Evolutionary conservation across 257 asterid genomes (phyloP).

Genomic region (Ajuga chamaepitys): DNA sequence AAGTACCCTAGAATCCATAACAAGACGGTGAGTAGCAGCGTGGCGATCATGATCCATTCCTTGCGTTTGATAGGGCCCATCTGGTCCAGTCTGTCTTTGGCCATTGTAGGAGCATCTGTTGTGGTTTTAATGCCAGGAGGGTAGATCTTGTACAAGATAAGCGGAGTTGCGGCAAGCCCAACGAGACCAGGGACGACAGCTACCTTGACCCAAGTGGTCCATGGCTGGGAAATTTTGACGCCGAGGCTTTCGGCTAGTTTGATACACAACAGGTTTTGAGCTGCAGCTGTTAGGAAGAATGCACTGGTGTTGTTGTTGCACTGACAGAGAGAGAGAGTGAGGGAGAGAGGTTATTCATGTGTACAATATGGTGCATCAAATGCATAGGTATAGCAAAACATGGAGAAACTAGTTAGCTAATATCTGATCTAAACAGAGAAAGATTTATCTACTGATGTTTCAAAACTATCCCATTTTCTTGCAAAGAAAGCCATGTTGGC

Average conservation of each 20-base stretch:
- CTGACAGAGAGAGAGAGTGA: slow-evolving; percentile 28
- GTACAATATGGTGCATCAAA: background rate
- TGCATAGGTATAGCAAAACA: background rate
- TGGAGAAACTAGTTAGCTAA: background rate
- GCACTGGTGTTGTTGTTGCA: slow-evolving; percentile 61
- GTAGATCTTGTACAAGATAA: slow-evolving; percentile 43
- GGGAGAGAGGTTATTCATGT: background rate
- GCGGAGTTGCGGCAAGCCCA: slow-evolving; percentile 46
- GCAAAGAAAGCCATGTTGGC: too few relatives aligned
- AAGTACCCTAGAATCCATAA: slow-evolving; percentile 78
- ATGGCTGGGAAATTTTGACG: slow-evolving; percentile 44
- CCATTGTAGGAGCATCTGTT: slow-evolving; percentile 70
- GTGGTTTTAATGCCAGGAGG: slow-evolving; percentile 72
- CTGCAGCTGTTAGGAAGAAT: slow-evolving; percentile 79
- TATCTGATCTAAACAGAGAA: background rate
- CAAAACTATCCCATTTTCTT: too few relatives aligned
- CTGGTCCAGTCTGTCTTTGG: slow-evolving; percentile 45
- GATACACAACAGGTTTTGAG: slow-evolving; percentile 68
- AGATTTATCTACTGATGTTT: background rate
- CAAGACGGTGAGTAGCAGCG: slow-evolving; percentile 53
- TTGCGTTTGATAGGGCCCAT: slow-evolving; percentile 70
- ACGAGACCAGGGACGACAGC: slow-evolving; percentile 46
- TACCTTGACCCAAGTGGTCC: slow-evolving; percentile 74
- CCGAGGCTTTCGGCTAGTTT: slow-evolving; percentile 73
- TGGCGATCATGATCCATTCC: slow-evolving; percentile 72